Evolutionary conservation across 2,329 filamentous ascomycete genomes (phyloP).

Genomic region (Hymenoscyphus scutula): DNA sequence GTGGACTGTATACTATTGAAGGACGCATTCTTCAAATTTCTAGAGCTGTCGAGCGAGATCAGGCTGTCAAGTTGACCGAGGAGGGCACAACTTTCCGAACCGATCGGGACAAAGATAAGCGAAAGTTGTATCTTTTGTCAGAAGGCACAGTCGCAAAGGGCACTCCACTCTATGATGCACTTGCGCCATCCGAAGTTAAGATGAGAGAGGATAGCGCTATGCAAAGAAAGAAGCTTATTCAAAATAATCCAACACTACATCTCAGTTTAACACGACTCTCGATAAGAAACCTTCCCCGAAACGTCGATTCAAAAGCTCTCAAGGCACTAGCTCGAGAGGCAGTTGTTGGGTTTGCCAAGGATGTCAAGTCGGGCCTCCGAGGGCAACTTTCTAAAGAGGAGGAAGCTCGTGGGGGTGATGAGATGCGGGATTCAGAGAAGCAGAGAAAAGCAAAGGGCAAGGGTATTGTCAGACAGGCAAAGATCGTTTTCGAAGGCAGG

Average conservation of each 20-base stretch:
- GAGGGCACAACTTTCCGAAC: conserved; percentile 62
- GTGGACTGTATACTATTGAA: conserved; percentile 85
- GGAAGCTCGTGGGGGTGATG: conserved; percentile 71
- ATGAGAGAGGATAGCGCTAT: conserved; percentile 84
- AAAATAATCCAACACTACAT: conserved; percentile 86
- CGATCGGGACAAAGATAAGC: conserved; percentile 78
- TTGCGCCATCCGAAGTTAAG: conserved; percentile 76
- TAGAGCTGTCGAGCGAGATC: conserved; percentile 78
- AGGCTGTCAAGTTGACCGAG: conserved; percentile 73
- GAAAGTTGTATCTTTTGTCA: conserved; percentile 79
- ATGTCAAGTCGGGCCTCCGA: conserved; percentile 76
- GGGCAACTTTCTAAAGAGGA: conserved; percentile 88
- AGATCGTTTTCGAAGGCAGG: conserved; percentile 87
- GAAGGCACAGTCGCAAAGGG: conserved; percentile 81
- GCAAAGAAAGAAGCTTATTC: conserved; percentile 86
- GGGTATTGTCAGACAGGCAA: conserved; percentile 86
- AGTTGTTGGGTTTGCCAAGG: conserved; percentile 89
- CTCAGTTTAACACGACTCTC: conserved; percentile 87
- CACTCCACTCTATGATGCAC: conserved; percentile 71
- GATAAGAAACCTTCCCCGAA: conserved; percentile 84
- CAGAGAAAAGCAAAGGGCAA: conserved; percentile 79
- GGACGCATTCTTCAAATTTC: conserved; percentile 83
- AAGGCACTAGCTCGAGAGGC: conserved; percentile 89
- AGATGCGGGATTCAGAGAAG: conserved; percentile 77
- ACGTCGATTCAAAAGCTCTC: conserved; percentile 79